Base-by-base conservation (phyloP, 2,329 filamentous ascomycete genomes). In the Paradendryphiella salina region DNA sequence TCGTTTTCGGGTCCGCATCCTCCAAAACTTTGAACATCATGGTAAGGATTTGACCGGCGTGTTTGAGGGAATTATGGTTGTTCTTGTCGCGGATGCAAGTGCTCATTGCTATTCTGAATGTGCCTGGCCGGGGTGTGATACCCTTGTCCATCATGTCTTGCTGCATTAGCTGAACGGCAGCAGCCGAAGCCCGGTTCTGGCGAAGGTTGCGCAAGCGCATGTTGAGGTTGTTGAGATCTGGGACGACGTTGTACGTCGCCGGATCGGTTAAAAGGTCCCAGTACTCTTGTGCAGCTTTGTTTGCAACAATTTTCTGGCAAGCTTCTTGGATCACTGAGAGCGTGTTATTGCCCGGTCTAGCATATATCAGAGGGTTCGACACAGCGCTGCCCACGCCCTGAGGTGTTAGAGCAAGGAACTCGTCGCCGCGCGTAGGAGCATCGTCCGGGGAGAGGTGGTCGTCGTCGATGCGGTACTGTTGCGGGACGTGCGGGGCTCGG, bases 71-170 rank as follows among this genome's bases (percentile, higher is more conserved):
- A 44, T 86, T 82, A n/a, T 71, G 78, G 69, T 95, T 96, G 47
- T 85, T 85, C 65, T 85, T 87, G 76, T 96, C 90, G 49, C 86
- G 82, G 18, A 84, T 76, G 71, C 91, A 96, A 4, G 84, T 80
- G 56, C 81, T 80, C 77, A 96, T 84, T 46, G 87, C 90, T 38
- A 90, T 81, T 45, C 83, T 82, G 74, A 91, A 89, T 8, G 84
- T 84, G 50, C 80, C 81, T 11, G 63, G 63, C 15, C 47, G 63
- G 0, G 72, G 66, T 11, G 50, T 45, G 26, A 73, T 28, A 3
- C 50, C 48, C 68, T 73, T 62, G 9, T 53, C 63, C 3, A 64
- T 29, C 17, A 69, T 56, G n/a, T 66, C 57, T 10, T 65, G 56
- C 17, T 63, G 68, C 15, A 96, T 69, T n/a, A 88, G 69, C 11